A percentile compares a stretch with the other conserved stretches of the same genome.
phyloP scores from a whole-genome alignment of 2,329 filamentous ascomycete genomes.

The Acrocalymma vagum region DNA sequence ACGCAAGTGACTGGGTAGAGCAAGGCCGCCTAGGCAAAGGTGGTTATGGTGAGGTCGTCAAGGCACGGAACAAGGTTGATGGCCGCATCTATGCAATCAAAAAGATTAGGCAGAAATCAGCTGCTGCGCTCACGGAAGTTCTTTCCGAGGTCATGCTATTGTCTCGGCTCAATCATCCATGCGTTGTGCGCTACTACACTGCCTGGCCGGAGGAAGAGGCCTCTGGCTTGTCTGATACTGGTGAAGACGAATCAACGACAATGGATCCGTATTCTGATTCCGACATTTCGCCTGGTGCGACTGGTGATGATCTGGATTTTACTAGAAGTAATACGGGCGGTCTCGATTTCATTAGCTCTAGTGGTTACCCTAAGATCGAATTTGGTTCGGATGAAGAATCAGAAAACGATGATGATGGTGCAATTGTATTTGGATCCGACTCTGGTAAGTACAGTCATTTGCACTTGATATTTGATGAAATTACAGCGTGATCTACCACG shows the following conservation, averaged over 20 bases:
- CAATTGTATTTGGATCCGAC: conserved; percentile 48
- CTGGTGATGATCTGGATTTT: conserved; percentile 61
- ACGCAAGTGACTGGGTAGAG: conserved; percentile 89
- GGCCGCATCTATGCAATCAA: conserved; percentile 96
- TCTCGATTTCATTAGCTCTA: conserved; percentile 92
- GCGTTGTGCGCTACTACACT: conserved; percentile 89
- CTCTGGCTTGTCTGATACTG: conserved; percentile 52
- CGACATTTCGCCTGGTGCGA: conserved; percentile 33
- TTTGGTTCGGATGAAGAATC: conserved; percentile 72
- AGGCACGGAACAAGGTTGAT: conserved; percentile 92
- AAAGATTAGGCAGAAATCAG: conserved; percentile 86
- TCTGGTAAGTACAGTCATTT: conserved; percentile 31
- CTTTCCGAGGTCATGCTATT: conserved; percentile 86
- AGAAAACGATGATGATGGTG: conserved; percentile 43
- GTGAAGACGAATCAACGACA: conserved; percentile 38
- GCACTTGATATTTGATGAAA: too few species aligned
- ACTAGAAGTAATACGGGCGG: conserved; percentile 76
- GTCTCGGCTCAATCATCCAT: conserved; percentile 91
- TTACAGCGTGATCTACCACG: too few species aligned
- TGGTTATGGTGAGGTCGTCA: conserved; percentile 95
- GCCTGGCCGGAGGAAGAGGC: conserved; percentile 87
- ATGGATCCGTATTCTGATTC: conserved; percentile 25
- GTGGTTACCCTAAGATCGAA: conserved; percentile 77
- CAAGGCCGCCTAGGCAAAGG: conserved; percentile 89
- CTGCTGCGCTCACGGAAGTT: conserved; percentile 78